Conservation (phyloP, 768 basidiomycete species). For the Collybiopsis confluens region DNA sequence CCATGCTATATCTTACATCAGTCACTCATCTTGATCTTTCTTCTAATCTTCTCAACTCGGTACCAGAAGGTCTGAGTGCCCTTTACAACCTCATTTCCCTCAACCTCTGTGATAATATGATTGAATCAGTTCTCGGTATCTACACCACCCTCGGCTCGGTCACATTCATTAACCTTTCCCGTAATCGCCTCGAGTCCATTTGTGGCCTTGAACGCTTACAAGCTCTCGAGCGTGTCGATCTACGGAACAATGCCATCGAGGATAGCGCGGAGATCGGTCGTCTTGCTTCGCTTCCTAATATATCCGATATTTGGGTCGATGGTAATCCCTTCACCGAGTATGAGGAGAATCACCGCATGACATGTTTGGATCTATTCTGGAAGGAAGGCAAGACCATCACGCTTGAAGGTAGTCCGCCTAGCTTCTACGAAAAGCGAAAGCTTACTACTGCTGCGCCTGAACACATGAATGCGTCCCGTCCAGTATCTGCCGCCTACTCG, state of each 20-base stretch:
- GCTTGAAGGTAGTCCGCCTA: conserved; percentile 72
- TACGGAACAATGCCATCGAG: conserved; percentile 73
- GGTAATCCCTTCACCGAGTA: conserved; percentile 78
- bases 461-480: conserved; percentile 48
- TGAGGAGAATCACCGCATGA: conserved; percentile 70
- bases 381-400: conserved; percentile 75
- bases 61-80: conserved; percentile 71
- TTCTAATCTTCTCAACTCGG: conserved; percentile 83
- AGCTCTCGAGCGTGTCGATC: conserved; percentile 80
- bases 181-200: conserved; percentile 90
- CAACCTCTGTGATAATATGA: conserved; percentile 96
- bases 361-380: conserved; percentile 81
- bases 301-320: conserved; percentile 77
- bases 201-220: conserved; percentile 90
- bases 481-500: conserved; percentile 46
- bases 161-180: conserved; percentile 71
- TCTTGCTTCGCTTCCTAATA: conserved; percentile 72
- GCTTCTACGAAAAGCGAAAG: conserved; percentile 66
- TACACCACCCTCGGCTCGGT: conserved; percentile 78
- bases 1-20: conserved; percentile 63
- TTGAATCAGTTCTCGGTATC: conserved; percentile 90
- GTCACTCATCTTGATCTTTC: conserved; percentile 86
- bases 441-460: conserved; percentile 45
- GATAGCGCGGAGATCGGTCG: conserved; percentile 85
- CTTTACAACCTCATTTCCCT: conserved; percentile 84